phyloP scores from a whole-genome alignment of 2,329 filamentous ascomycete species.

The Neopestalotiopsis sp. region DNA sequence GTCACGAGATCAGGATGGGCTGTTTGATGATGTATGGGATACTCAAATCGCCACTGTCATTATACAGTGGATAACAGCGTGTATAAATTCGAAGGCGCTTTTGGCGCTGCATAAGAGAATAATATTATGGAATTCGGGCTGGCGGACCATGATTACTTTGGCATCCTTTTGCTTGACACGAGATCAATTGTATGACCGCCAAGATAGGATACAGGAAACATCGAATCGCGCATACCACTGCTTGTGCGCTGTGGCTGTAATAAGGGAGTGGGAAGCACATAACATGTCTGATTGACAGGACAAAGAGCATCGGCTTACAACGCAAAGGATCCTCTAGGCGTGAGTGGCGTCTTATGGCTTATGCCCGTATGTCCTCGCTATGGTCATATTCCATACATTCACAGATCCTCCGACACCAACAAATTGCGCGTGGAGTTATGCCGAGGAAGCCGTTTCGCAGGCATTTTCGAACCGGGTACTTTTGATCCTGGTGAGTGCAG shows the following conservation, averaged over 20 bases:
- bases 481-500: background rate
- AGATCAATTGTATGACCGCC: no score
- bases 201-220: no score
- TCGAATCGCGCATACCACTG: no score
- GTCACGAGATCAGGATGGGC: slow-evolving; percentile 1
- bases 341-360: background rate
- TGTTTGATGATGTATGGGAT: slow-evolving; percentile 12
- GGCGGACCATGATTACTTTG: background rate
- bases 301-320: background rate
- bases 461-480: background rate
- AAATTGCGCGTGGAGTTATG: background rate
- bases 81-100: slow-evolving; percentile 13
- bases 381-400: background rate
- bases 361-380: background rate
- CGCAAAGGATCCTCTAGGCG: background rate
- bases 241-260: no score
- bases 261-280: background rate
- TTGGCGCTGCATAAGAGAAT: background rate
- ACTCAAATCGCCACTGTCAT: background rate
- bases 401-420: no score
- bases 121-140: background rate
- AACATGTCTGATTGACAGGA: background rate
- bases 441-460: background rate
- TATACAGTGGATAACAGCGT: background rate
- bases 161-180: no score